Base-by-base conservation (phyloP, 2,329 filamentous ascomycete genomes). In the Alternaria metachromatica region DNA sequence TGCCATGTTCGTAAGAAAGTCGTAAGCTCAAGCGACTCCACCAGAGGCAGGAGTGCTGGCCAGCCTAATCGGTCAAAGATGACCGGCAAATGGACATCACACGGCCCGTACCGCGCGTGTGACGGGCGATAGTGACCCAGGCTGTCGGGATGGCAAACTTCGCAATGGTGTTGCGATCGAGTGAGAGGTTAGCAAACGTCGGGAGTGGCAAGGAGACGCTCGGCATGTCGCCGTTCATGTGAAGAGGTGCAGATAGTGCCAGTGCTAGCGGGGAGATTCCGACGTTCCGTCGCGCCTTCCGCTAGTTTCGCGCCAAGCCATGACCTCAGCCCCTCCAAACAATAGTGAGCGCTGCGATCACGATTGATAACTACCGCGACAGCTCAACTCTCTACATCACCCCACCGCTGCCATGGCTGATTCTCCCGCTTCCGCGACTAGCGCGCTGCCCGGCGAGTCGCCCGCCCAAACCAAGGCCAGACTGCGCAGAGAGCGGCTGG, bases 401-500 rank as follows among this genome's bases (percentile, higher is more conserved):
- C 43, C 56, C 49, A 28, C 54, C 41, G 18, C 43, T 43, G 41
- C 21, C 64, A 78, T 77, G 76, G 72, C 72, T 12, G 74, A 77
- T 43, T 51, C 71, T 18, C 50, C 74, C 26, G 64, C 70, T 25
- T 33, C 72, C 20, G 37, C 71, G 26, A 62, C 69, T 5, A 66
- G 59, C 12, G 58, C 71, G n/a, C 26, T 65, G 4, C 65, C 72
- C 8, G 65, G 55, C 46, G 77, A 80, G 63, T 82, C 83, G 8
- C 79, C 83, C 3, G 81, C 80, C 11, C 84, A 86, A 72, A 72
- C 80, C 62, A 89, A 93, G 80, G 90, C 90, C 41, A 89, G 92
- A 50, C 84, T 93, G 62, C 90, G 92, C 71, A 92, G 93, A 79
- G 92, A 94, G 79, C 88, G 91, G 43, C 87, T 92, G 53, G 90